phyloP scores from a whole-genome alignment of 2,329 filamentous ascomycete species.

The Onygena corvina region DNA sequence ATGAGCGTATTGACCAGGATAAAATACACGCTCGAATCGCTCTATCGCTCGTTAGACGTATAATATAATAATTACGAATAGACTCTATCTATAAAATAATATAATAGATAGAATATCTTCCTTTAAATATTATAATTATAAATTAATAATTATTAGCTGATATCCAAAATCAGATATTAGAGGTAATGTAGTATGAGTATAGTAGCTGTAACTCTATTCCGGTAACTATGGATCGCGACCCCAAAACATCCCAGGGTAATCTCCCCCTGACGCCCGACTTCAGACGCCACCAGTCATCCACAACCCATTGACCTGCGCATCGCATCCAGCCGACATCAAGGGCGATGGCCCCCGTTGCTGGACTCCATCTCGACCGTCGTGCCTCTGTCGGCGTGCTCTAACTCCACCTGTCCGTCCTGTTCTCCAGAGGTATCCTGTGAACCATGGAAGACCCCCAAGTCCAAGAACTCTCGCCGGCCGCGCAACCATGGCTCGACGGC shows the following conservation, averaged over 20 bases:
- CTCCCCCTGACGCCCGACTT: background rate
- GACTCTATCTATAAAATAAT: too few species aligned
- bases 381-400: background rate
- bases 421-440: background rate
- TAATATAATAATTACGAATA: too few species aligned
- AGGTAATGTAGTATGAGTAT: too few species aligned
- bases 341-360: constrained; percentile 1
- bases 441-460: constrained; percentile 12
- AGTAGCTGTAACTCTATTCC: too few species aligned
- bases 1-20: too few species aligned
- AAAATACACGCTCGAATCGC: too few species aligned
- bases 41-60: too few species aligned
- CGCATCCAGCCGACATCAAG: background rate
- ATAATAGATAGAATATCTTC: too few species aligned
- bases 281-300: background rate
- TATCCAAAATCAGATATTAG: too few species aligned
- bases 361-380: background rate
- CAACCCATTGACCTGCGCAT: background rate
- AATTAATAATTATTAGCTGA: too few species aligned
- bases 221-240: too few species aligned
- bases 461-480: background rate
- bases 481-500: constrained; percentile 9
- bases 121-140: too few species aligned
- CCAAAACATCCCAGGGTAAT: background rate
- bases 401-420: background rate